Evolutionary conservation across 345 rosid species (phyloP), one percentile per base, ranked within the genome.

Genomic region (Eutrema heterophyllum): DNA sequence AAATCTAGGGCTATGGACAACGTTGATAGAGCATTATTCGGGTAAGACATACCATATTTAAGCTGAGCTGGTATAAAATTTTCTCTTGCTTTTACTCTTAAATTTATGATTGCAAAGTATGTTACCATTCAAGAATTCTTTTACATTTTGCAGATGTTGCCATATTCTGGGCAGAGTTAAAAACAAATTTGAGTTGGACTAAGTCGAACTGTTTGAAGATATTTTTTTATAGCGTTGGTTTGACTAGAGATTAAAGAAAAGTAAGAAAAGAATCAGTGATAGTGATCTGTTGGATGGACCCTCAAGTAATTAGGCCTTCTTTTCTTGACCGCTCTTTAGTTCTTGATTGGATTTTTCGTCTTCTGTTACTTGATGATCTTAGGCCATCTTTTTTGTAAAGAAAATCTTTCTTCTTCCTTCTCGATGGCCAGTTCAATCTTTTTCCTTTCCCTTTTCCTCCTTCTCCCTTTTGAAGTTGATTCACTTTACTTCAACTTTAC

Each of bases 401-500:
- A n/a, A 21, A 18, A 18, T 49, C 44, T 39, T n/a, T 12, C 6
- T 43, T 36, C 15, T 24, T 46, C 7, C 29, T 49, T 9, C 18
- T 50, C 35, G 2, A 72, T 72, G 76, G 36, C 64, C 0, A 72
- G 64, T 11, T 53, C 70, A 53, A 14, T 63, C 48, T 63, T 72
- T 36, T 53, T 63, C 70, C 7, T 62, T 12, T 43, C 51, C 15
- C 5, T 74, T 43, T 5, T 60, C 9, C 13, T 60, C 12, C 5
- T 58, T 6, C 30, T 59, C 35, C 73, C 79, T 50, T 33, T 59
- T 27, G 67, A 18, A 39, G 79, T 49, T 43, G 54, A 67, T 50
- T 75, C 79, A 49, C 9, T 75, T 40, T 39, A 49, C 49, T 67
- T 74, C 66, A 67, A 67, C 73, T 30, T 39, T 2, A 46, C 73